Base-by-base conservation (phyloP, 2,329 filamentous ascomycete genomes). In the Diplodia corticola region DNA sequence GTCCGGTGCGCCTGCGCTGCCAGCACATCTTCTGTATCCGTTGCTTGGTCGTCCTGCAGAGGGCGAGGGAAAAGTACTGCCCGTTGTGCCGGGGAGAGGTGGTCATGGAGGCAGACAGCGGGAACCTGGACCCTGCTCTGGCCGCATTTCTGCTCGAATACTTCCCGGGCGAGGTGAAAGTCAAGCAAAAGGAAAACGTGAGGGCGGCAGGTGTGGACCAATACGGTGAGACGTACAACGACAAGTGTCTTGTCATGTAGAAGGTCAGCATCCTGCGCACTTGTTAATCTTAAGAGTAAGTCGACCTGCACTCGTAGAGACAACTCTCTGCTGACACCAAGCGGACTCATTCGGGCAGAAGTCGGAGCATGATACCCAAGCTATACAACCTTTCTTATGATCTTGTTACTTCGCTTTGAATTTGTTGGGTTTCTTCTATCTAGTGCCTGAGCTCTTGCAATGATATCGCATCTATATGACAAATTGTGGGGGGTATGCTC, bases 1-100 rank as follows among this genome's bases (percentile, higher is more conserved):
- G 91, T 71, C 92, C 92, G 0, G 86, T 96, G n/a, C 86, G 88
- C 26, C 82, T 96, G 37, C 83, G 85, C 15, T 96, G 92, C 76
- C 80, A 84, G 30, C 91, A 95, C 70, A 80, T 93, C 15, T 93
- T 94, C 73, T 96, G 92, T 79, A 94, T 95, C 66, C 84, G 91
- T 2, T 96, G 92, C 74, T 83, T 94, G 57, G 88, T 96, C 69
- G 88, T 91, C 71, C 87, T 96, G 79, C 92, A 95, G 75, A 86
- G 88, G 53, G 85, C 87, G 46, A 83, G 84, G 67, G 88, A 90
- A 73, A 84, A 84, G 44, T 81, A 86, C 61, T 96, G 92, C 73
- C 92, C 92, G 0, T 81, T 95, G 64, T 96, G 92, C 75, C 84
- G 93, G 67, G 84, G 86, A 20, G 84, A 89, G 67, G 90, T 89